Evolutionary conservation across 208 protist species (phyloP).

Genomic region (Trypanosoma lewisi): DNA sequence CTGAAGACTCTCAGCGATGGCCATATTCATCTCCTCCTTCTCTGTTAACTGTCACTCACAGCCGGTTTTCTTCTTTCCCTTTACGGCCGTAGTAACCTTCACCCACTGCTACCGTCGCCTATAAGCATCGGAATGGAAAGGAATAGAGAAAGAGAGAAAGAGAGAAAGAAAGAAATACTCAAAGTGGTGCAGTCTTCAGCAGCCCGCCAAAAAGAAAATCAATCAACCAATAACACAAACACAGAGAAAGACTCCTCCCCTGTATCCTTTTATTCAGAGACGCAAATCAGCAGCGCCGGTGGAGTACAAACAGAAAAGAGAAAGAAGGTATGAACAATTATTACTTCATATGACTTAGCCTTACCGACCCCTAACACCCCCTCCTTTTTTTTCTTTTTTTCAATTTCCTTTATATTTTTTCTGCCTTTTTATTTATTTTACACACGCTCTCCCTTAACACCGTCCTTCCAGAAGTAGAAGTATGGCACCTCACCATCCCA

Average conservation of each 20-base stretch:
- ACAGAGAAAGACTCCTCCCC: no score
- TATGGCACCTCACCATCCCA: constrained; percentile 84
- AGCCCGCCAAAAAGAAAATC: not conserved
- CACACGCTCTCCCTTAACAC: constrained; percentile 82
- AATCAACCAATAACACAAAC: no score
- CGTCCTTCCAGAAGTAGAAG: constrained; percentile 92
- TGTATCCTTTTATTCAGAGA: constrained; percentile 13
- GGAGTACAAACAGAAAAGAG: constrained; percentile 3
- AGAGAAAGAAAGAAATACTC: not conserved
- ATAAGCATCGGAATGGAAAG: not conserved
- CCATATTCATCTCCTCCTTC: constrained; percentile 4
- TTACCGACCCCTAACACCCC: not conserved
- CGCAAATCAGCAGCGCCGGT: not conserved
- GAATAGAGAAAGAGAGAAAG: not conserved
- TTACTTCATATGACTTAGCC: not conserved
- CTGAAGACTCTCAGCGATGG: constrained; percentile 1
- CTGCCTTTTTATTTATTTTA: constrained; percentile 14
- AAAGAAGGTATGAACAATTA: not conserved
- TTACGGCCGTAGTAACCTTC: not conserved
- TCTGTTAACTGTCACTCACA: not conserved
- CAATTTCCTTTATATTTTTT: constrained; percentile 15
- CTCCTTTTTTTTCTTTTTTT: constrained; percentile 15
- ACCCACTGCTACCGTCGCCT: not conserved
- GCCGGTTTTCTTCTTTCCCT: not conserved
- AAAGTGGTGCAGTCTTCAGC: not conserved